These are phyloP conservation scores for Actinomucor elegans DNA, from an alignment of 371 early-diverging fungal species.

Conservation along the genomic window DNA sequence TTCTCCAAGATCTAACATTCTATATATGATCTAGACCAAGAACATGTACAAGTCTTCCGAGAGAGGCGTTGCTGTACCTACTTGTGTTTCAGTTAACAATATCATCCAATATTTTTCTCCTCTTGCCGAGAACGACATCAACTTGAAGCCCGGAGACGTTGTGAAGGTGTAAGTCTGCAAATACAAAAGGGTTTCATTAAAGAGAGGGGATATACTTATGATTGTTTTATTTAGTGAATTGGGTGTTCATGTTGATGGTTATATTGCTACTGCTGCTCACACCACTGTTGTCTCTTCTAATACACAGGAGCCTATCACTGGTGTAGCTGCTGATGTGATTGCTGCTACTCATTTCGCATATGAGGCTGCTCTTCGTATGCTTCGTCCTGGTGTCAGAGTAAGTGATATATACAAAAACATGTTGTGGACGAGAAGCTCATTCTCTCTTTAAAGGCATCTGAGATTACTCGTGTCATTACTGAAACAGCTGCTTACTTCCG, in stretches of 20 bases:
- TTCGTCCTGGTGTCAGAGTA: conserved; percentile 77
- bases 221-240: conserved; percentile 61
- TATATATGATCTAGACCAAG: conserved; percentile 46
- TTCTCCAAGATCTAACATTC: not conserved
- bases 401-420: not conserved
- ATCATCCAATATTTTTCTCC: conserved; percentile 79
- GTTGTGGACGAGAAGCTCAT: no score
- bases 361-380: conserved; percentile 76
- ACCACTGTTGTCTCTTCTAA: conserved; percentile 75
- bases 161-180: conserved; percentile 73
- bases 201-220: not conserved
- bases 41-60: conserved; percentile 70
- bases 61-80: conserved; percentile 87
- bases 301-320: conserved; percentile 64
- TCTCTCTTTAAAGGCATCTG: conserved; percentile 63
- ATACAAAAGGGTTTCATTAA: no score
- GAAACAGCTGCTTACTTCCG: conserved; percentile 80
- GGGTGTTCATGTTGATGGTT: conserved; percentile 94
- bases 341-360: conserved; percentile 81
- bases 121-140: conserved; percentile 52
- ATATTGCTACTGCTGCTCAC: conserved; percentile 83
- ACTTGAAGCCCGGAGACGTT: conserved; percentile 76
- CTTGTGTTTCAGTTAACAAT: conserved; percentile 82
- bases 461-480: conserved; percentile 75
- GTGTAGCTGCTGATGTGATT: conserved; percentile 76